Percentiles rank a stretch among this genome's conserved stretches.
Evolutionary conservation across 768 basidiomycete genomes (phyloP).

Genomic region (Termitomyces sp.): DNA sequence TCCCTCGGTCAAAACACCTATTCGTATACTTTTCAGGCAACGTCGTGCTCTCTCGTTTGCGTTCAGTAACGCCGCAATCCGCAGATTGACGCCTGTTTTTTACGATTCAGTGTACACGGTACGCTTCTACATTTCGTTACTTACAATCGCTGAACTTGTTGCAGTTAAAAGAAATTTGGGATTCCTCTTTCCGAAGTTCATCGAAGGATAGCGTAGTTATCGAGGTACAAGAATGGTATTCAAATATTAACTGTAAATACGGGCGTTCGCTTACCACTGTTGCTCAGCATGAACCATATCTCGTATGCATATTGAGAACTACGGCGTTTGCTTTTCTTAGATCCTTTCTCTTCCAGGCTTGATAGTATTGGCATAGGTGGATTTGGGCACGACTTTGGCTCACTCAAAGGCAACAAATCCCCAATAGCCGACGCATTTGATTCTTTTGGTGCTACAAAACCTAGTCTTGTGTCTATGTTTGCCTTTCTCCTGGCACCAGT

Average conservation of each 20-base stretch:
- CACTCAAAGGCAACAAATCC: slow-evolving; percentile 33
- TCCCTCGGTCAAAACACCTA: neutral
- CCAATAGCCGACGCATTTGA: slow-evolving; percentile 25
- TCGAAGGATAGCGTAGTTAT: slow-evolving; percentile 20
- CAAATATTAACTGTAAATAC: no score
- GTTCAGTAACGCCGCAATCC: slow-evolving; percentile 34
- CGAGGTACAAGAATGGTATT: slow-evolving; percentile 38
- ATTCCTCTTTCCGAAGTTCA: slow-evolving; percentile 15
- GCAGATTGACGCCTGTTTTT: slow-evolving; percentile 29
- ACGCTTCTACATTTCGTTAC: neutral
- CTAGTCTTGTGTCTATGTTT: slow-evolving; percentile 8
- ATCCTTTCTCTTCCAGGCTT: slow-evolving; percentile 22
- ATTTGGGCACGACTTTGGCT: slow-evolving; percentile 44
- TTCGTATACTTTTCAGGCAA: slow-evolving; percentile 20
- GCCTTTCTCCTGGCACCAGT: slow-evolving; percentile 15
- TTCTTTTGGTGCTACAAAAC: slow-evolving; percentile 17
- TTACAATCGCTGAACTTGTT: neutral
- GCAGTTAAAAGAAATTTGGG: slow-evolving; percentile 23
- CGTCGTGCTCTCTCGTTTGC: slow-evolving; percentile 32
- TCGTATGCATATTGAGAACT: slow-evolving; percentile 22
- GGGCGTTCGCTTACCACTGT: neutral
- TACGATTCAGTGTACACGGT: slow-evolving; percentile 10
- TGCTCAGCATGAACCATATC: slow-evolving; percentile 32
- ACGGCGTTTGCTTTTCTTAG: neutral
- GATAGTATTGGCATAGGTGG: slow-evolving; percentile 45